A percentile compares a stretch with the other conserved stretches of the same genome.
Conservation (phyloP, 208 protist species). For the Angomonas deanei region DNA sequence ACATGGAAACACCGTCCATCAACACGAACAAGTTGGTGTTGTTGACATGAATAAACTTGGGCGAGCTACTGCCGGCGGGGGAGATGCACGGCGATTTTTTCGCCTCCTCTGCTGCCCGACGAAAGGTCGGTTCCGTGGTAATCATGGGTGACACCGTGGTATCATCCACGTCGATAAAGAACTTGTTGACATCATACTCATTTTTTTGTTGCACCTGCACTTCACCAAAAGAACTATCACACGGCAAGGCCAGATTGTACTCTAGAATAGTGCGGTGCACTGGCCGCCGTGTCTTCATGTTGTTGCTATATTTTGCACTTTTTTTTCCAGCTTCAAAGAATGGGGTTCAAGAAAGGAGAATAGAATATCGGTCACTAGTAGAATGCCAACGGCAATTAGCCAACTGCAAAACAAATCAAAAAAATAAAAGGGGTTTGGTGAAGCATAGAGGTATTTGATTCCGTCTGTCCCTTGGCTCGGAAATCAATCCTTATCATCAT, state of each 20-base stretch:
- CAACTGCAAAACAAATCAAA: slow-evolving; percentile 8
- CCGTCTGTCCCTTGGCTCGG: neutral
- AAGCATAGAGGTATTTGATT: too few species aligned
- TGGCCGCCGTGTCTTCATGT: slow-evolving; percentile 7
- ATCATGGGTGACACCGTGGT: slow-evolving; percentile 70
- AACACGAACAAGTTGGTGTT: slow-evolving; percentile 88
- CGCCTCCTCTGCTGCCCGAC: neutral
- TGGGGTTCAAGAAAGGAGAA: slow-evolving; percentile 2
- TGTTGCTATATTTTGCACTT: neutral
- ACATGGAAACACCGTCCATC: slow-evolving; percentile 85
- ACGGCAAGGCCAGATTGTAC: slow-evolving; percentile 55
- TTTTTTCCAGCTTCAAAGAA: neutral
- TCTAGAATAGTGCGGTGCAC: slow-evolving; percentile 8
- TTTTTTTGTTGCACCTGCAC: slow-evolving; percentile 62
- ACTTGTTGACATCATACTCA: slow-evolving; percentile 55
- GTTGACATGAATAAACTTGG: slow-evolving; percentile 83
- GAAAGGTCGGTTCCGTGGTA: slow-evolving; percentile 28
- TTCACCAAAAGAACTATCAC: slow-evolving; percentile 31
- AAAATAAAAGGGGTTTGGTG: slow-evolving; percentile 4
- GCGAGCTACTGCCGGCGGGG: neutral
- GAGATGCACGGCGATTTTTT: neutral
- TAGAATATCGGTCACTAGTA: neutral
- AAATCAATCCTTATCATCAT: slow-evolving; percentile 80
- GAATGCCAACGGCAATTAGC: neutral
- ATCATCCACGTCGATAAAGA: slow-evolving; percentile 79